Evolutionary conservation across 352 stramenopile species (phyloP), one percentile per base, ranked within the genome.

Genomic region (Globisporangium nagaii): DNA sequence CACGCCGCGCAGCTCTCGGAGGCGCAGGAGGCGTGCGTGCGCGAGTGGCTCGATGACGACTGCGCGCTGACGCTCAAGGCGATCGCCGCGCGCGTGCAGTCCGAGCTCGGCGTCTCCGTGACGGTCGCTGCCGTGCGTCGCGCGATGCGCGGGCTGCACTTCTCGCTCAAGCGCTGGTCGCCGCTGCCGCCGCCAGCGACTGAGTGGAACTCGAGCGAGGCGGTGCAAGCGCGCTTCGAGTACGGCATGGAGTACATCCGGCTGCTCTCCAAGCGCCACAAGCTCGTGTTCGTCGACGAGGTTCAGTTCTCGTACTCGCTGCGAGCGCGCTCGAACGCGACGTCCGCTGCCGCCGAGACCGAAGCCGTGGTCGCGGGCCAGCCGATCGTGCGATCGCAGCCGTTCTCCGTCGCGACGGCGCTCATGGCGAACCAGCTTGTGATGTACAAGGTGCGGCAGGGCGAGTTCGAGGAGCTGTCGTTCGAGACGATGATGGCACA

Each of bases 191-290:
- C 15, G 12, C 11, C 40, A 0, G 20, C 40, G 0, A 12, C 28
- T 20, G 11, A 46, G 11, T 46, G 40, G 40, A 46, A 46, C 40
- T 19, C 2, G 4, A 19, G 22, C 40, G 40, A 46, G 24, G 15
- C 40, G 4, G 12, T 46, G 11, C 20, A 46, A 22, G 20, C 24
- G 22, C 40, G 40, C 40, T 30, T 30, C 40, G 40, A 31, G 40
- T 46, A 46, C 12, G 40, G 11, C 11, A 46, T 46, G 40, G 40
- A 46, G 40, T 46, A 46, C 40, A 46, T 46, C 20, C 40, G 40
- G 1, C 22, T 46, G 22, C 40, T 46, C 12, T 30, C 40, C 11
- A 46, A 46, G 40, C 40, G 40, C 40, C 24, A 25, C 19, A 30
- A 27, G 13, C 30, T 46, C 24, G 40, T 46, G 5, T 46, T 46